Percentiles rank a stretch among this genome's conserved stretches.
Evolutionary conservation across 1,284 basidiomycete genomes (phyloP).

Genomic region (Pseudozyma hubeiensis): DNA sequence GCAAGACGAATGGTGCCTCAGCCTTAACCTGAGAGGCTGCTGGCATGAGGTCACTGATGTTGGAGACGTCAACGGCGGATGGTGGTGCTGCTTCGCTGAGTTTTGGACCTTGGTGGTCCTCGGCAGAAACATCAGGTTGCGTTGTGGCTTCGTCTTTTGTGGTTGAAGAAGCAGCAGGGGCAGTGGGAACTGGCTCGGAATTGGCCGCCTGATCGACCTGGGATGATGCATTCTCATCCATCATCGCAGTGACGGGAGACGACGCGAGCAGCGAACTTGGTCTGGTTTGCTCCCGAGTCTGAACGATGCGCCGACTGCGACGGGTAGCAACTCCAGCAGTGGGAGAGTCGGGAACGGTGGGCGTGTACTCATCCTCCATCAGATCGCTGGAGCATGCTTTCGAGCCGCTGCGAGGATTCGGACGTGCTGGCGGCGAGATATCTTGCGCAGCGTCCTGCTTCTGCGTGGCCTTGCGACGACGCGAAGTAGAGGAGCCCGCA

Average conservation of each 20-base stretch:
- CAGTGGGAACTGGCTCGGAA: background rate
- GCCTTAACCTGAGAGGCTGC: slow-evolving; percentile 7
- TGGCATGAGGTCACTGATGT: slow-evolving; percentile 22
- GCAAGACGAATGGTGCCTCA: background rate
- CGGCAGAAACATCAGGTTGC: background rate
- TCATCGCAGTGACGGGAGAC: background rate
- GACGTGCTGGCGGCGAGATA: background rate
- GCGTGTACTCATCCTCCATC: background rate
- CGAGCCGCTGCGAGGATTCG: background rate
- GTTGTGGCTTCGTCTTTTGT: background rate
- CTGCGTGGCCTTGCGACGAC: background rate
- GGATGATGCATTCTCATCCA: background rate
- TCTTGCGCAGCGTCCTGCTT: background rate
- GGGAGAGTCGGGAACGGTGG: slow-evolving; percentile 18
- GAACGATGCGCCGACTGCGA: slow-evolving; percentile 7
- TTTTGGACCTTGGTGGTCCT: background rate
- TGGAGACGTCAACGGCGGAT: slow-evolving; percentile 9
- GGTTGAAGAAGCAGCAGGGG: background rate
- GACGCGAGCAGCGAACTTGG: slow-evolving; percentile 21
- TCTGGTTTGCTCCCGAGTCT: background rate
- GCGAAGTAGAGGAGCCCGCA: slow-evolving; percentile 1
- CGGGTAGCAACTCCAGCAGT: slow-evolving; percentile 16
- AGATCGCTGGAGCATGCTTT: background rate
- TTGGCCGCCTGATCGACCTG: background rate
- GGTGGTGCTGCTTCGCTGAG: background rate